A percentile compares a stretch with the other conserved stretches of the same genome.
Evolutionary conservation across 176 grass and related monocot species (phyloP).

Genomic region (Avena eriantha): DNA sequence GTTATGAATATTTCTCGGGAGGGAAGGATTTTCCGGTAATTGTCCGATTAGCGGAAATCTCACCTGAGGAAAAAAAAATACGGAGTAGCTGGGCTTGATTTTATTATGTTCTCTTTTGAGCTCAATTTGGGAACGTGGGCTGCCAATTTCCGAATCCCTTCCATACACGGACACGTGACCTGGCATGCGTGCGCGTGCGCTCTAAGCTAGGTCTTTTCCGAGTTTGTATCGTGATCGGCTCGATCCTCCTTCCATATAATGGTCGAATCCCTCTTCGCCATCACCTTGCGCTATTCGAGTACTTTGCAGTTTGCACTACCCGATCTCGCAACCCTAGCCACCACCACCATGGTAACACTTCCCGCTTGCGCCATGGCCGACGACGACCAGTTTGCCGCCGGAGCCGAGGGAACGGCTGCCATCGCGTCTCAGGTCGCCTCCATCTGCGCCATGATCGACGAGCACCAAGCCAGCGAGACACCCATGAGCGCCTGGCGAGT

Average conservation of each 20-base stretch:
- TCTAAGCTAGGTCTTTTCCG: not conserved
- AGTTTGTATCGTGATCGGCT: not conserved
- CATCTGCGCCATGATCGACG: slow-evolving; percentile 3
- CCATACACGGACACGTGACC: not conserved
- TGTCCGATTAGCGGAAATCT: too few relatives aligned
- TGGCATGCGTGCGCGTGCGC: not conserved
- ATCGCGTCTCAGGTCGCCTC: not conserved
- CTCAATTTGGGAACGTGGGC: not conserved
- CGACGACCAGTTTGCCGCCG: not conserved
- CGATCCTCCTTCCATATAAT: not conserved
- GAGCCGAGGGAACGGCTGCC: not conserved
- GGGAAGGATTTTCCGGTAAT: too few relatives aligned
- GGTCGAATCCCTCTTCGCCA: not conserved
- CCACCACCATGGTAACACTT: not conserved
- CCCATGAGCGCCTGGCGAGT: not conserved
- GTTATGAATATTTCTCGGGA: too few relatives aligned
- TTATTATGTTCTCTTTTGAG: too few relatives aligned
- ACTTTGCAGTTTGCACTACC: not conserved
- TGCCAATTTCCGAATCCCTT: not conserved
- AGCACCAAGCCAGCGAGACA: not conserved
- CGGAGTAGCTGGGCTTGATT: too few relatives aligned
- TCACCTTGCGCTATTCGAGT: not conserved
- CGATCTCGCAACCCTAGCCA: not conserved
- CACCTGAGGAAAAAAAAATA: too few relatives aligned
- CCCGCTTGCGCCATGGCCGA: too few relatives aligned